Conservation (phyloP, 495 filamentous ascomycete genomes). For the Trichoderma reesei region DNA sequence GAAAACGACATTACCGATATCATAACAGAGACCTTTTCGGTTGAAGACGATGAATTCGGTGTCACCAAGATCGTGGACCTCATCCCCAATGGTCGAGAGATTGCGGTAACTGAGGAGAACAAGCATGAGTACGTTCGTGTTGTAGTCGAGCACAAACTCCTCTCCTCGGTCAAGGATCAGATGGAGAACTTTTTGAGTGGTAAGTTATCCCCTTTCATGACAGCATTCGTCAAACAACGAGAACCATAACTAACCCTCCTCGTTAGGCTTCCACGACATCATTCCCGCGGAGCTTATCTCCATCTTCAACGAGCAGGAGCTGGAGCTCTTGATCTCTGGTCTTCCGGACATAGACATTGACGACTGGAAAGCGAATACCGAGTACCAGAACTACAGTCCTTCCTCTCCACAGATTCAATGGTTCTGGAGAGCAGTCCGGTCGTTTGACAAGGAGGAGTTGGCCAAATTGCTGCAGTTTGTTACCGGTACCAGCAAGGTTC, state of each 20-base stretch:
- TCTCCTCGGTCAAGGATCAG: slow-evolving; percentile 84
- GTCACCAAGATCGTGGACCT: slow-evolving; percentile 81
- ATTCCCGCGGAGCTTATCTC: slow-evolving; percentile 88
- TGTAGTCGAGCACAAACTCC: slow-evolving; percentile 87
- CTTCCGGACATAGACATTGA: slow-evolving; percentile 95
- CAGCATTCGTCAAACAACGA: slow-evolving; percentile 16
- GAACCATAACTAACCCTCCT: neutral
- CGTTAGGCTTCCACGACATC: slow-evolving; percentile 88
- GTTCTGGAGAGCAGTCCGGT: slow-evolving; percentile 98
- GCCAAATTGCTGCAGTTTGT: slow-evolving; percentile 98
- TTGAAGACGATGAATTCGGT: slow-evolving; percentile 88
- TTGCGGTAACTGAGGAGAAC: slow-evolving; percentile 93
- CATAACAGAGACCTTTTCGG: slow-evolving; percentile 93
- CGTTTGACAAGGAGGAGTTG: slow-evolving; percentile 97
- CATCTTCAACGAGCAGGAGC: slow-evolving; percentile 98
- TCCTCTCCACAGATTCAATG: slow-evolving; percentile 96
- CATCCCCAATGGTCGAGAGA: slow-evolving; percentile 75
- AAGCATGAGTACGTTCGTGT: slow-evolving; percentile 94
- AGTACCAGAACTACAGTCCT: slow-evolving; percentile 95
- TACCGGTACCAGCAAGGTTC: slow-evolving; percentile 96
- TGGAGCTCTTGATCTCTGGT: slow-evolving; percentile 94
- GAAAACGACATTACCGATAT: slow-evolving; percentile 99
- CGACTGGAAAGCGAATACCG: slow-evolving; percentile 98
- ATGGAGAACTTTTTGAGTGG: slow-evolving; percentile 92
- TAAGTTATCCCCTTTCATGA: slow-evolving; percentile 23